These are phyloP conservation scores for Podila epigama DNA, from an alignment of 192 early-diverging fungal species.

Conservation along the genomic window DNA sequence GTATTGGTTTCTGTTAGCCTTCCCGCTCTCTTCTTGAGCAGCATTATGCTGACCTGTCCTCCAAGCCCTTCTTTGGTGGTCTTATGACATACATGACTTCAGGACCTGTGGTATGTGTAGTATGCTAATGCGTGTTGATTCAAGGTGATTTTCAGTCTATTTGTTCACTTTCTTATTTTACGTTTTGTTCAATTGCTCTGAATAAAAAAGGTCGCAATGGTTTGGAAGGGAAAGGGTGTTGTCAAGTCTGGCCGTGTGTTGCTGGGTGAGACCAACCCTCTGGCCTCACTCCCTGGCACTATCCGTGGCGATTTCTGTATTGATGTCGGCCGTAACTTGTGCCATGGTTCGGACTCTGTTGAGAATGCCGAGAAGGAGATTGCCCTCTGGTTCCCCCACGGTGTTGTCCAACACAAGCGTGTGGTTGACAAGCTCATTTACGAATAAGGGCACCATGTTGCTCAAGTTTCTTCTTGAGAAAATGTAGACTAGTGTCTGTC, in stretches of 20 bases:
- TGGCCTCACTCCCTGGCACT: slow-evolving; percentile 84
- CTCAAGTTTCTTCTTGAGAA: background rate
- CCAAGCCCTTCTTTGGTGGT: slow-evolving; percentile 88
- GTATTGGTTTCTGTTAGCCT: slow-evolving; percentile 45
- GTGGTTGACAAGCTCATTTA: slow-evolving; percentile 48
- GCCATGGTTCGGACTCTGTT: slow-evolving; percentile 88
- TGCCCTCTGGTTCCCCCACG: slow-evolving; percentile 72
- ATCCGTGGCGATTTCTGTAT: slow-evolving; percentile 75
- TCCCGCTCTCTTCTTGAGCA: slow-evolving; percentile 73
- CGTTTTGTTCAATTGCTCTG: background rate
- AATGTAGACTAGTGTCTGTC: too few relatives aligned
- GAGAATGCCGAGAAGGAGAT: slow-evolving; percentile 87
- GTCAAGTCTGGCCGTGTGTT: slow-evolving; percentile 87
- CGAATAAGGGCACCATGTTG: slow-evolving; percentile 33
- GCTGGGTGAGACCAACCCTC: slow-evolving; percentile 93
- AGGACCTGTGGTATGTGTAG: slow-evolving; percentile 85
- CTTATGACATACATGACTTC: slow-evolving; percentile 94
- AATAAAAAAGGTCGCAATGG: slow-evolving; percentile 57
- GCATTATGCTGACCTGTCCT: slow-evolving; percentile 87
- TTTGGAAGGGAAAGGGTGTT: slow-evolving; percentile 89
- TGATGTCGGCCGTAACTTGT: slow-evolving; percentile 81
- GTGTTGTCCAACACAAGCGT: slow-evolving; percentile 34
- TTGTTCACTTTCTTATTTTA: background rate
- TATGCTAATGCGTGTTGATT: background rate
- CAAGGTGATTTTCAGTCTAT: background rate